These are phyloP conservation scores for Calocybe gambosa DNA, from an alignment of 1,284 basidiomycete genomes.

Conservation along the genomic window DNA sequence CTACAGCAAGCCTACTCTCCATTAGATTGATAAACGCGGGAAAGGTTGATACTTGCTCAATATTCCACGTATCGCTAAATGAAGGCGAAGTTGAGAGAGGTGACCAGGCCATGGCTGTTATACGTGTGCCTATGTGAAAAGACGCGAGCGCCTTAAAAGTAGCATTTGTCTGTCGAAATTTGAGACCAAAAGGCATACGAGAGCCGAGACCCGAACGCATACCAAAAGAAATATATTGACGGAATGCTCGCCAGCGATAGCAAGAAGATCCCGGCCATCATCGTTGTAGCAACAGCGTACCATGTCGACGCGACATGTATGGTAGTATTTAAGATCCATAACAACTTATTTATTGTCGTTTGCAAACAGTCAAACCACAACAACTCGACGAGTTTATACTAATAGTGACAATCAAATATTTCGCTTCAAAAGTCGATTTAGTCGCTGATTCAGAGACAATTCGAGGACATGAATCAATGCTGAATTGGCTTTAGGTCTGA, in stretches of 20 bases:
- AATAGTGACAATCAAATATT: too few species aligned
- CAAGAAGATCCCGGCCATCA: conserved; percentile 62
- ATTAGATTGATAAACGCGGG: conserved; percentile 7
- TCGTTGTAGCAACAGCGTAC: conserved; percentile 57
- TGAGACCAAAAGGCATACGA: conserved; percentile 13
- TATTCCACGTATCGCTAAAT: conserved; percentile 54
- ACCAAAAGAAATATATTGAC: conserved; percentile 64
- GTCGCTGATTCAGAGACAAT: too few species aligned
- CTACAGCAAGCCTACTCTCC: conserved; percentile 52
- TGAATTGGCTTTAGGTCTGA: too few species aligned
- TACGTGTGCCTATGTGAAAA: conserved; percentile 65
- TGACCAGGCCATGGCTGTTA: conserved; percentile 77
- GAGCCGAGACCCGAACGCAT: conserved; percentile 21
- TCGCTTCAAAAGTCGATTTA: too few species aligned
- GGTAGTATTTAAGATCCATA: conserved; percentile 56
- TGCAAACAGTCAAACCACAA: too few species aligned
- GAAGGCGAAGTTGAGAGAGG: conserved; percentile 60
- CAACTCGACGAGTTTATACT: conserved; percentile 36
- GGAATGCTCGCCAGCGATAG: conserved; percentile 64
- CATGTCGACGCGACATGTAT: conserved; percentile 52
- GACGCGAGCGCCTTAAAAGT: conserved; percentile 50
- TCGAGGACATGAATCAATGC: too few species aligned
- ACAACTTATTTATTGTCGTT: background rate
- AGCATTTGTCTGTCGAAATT: conserved; percentile 28
- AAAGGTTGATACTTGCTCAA: conserved; percentile 44